phyloP scores from a whole-genome alignment of 176 grass and related monocot genomes.

The Oryza longistaminata region DNA sequence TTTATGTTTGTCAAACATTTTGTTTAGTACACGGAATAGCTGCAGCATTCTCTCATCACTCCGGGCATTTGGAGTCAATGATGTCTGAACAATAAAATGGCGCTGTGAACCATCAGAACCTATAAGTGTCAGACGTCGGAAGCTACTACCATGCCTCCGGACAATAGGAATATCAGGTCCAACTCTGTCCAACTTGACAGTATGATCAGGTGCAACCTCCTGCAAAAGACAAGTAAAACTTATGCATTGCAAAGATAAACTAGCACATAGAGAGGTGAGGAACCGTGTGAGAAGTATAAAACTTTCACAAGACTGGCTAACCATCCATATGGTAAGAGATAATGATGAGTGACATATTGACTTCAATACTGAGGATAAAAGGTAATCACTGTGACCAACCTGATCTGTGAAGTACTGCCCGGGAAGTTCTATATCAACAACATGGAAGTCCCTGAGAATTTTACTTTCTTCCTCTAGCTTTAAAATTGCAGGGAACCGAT shows the following conservation, averaged over 20 bases:
- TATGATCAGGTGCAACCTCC: constrained; percentile 98
- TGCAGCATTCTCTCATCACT: constrained; percentile 99
- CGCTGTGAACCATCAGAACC: constrained; percentile 99
- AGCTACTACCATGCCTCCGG: constrained; percentile 96
- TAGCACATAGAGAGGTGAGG: not conserved
- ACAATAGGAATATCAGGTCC: constrained; percentile 98
- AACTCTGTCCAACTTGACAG: constrained; percentile 94
- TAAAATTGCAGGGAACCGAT: constrained; percentile 89
- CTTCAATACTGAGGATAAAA: constrained; percentile 1
- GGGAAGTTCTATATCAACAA: constrained; percentile 93
- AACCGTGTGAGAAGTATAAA: not conserved
- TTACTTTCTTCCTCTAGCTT: constrained; percentile 99
- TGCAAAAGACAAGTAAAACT: constrained; percentile 41
- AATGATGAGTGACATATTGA: not conserved
- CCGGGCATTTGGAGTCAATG: constrained; percentile 94
- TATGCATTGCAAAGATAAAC: too few species aligned
- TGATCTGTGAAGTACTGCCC: constrained; percentile 98
- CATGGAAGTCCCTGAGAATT: constrained; percentile 90
- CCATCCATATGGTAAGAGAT: not conserved
- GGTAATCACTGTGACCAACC: constrained; percentile 40
- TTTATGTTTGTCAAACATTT: constrained; percentile 99
- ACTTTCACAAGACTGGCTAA: constrained; percentile 15
- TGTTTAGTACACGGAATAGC: constrained; percentile 92
- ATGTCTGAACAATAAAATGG: constrained; percentile 99
- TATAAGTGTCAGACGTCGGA: constrained; percentile 86